These are phyloP conservation scores for Monosporascus sp. DNA, from an alignment of 2,329 filamentous ascomycete genomes.

Conservation along the genomic window DNA sequence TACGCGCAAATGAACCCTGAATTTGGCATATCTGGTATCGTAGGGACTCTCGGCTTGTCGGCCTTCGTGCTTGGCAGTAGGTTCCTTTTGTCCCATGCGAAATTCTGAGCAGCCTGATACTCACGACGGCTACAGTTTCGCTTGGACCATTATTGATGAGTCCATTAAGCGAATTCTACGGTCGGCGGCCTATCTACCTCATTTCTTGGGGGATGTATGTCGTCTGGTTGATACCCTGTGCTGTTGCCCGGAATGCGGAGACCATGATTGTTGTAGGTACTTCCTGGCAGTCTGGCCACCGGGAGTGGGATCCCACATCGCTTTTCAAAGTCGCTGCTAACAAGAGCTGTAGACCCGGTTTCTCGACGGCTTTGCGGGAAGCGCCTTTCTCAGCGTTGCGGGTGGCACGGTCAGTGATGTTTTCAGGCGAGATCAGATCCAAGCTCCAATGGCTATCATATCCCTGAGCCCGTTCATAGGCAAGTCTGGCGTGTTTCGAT, in stretches of 20 bases:
- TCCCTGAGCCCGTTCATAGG: slow-evolving; percentile 58
- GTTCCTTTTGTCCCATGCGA: slow-evolving; percentile 37
- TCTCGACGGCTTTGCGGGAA: slow-evolving; percentile 67
- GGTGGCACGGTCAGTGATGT: slow-evolving; percentile 83
- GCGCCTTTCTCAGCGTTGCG: slow-evolving; percentile 66
- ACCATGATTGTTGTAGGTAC: slow-evolving; percentile 61
- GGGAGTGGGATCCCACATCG: background rate
- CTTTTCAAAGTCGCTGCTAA: background rate
- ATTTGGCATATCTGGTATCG: slow-evolving; percentile 63
- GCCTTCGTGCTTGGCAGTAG: slow-evolving; percentile 75
- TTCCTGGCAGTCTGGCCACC: background rate
- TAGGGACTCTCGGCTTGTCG: slow-evolving; percentile 76
- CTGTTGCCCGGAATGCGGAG: slow-evolving; percentile 73
- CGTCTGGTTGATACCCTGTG: slow-evolving; percentile 76
- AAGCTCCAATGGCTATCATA: slow-evolving; percentile 79
- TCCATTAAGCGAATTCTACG: slow-evolving; percentile 72
- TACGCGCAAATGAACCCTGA: slow-evolving; percentile 72
- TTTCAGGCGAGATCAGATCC: slow-evolving; percentile 63
- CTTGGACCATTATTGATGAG: slow-evolving; percentile 58
- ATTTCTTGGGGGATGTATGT: slow-evolving; percentile 68
- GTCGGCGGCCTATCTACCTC: slow-evolving; percentile 75
- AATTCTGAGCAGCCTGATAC: background rate
- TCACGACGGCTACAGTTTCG: slow-evolving; percentile 30
- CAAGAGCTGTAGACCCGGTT: slow-evolving; percentile 52
- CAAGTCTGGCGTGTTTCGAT: slow-evolving; percentile 3